phyloP scores from a whole-genome alignment of 495 filamentous ascomycete genomes.

The Aspergillus campestris region DNA sequence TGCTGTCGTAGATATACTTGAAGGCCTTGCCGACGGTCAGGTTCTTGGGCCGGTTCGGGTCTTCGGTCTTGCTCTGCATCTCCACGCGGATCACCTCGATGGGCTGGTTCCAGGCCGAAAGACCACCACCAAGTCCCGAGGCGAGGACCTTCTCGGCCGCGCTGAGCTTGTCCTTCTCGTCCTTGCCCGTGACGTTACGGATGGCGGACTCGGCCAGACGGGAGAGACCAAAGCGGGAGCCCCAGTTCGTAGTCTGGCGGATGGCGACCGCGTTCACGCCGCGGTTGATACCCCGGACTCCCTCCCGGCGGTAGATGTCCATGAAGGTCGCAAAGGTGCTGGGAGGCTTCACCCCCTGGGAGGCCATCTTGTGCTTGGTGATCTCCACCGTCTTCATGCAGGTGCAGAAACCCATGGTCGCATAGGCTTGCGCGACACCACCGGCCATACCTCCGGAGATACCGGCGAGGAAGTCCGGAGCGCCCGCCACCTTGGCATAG shows the following conservation, averaged over 20 bases:
- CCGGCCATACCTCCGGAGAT: conserved; percentile 89
- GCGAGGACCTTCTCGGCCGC: conserved; percentile 85
- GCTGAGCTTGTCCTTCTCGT: conserved; percentile 63
- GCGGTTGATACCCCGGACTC: conserved; percentile 92
- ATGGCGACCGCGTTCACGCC: conserved; percentile 98
- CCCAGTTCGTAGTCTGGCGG: conserved; percentile 99
- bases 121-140: conserved; percentile 78
- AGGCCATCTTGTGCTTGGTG: conserved; percentile 92
- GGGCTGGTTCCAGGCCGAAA: conserved; percentile 97
- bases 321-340: conserved; percentile 91
- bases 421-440: conserved; percentile 95
- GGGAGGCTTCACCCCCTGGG: conserved; percentile 69
- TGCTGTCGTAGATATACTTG: conserved; percentile 84
- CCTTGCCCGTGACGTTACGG: conserved; percentile 71
- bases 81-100: conserved; percentile 99
- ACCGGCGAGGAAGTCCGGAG: conserved; percentile 75
- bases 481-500: conserved; percentile 73
- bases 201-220: conserved; percentile 86
- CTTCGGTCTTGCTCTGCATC: conserved; percentile 98
- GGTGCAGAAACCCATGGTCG: conserved; percentile 99
- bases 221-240: conserved; percentile 86
- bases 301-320: conserved; percentile 92
- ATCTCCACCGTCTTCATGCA: conserved; percentile 99
- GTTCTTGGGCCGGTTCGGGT: conserved; percentile 97
- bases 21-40: conserved; percentile 90